Conservation (phyloP, 2,329 filamentous ascomycete genomes). For the Fusarium decemcellulare region DNA sequence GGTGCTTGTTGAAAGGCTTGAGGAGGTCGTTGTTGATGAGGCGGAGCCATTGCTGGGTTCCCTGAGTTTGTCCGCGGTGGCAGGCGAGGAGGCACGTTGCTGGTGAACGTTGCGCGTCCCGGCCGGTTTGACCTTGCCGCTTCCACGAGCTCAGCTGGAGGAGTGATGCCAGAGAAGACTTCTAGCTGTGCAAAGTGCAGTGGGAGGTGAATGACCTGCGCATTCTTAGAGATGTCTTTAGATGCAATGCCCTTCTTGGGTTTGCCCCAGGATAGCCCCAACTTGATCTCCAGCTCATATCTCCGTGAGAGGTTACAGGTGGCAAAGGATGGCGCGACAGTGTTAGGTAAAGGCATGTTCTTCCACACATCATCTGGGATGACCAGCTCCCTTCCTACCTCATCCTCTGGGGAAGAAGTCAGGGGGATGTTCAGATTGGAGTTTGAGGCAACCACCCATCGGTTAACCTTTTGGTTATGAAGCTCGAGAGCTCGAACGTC, state of each 20-base stretch:
- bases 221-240: slow-evolving; percentile 48
- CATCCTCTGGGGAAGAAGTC: slow-evolving; percentile 66
- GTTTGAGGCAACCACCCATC: slow-evolving; percentile 82
- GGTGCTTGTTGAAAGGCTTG: slow-evolving; percentile 43
- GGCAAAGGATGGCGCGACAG: slow-evolving; percentile 87
- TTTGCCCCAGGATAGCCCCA: slow-evolving; percentile 83
- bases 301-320: slow-evolving; percentile 88
- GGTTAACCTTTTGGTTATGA: slow-evolving; percentile 76
- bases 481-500: slow-evolving; percentile 84
- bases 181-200: slow-evolving; percentile 81
- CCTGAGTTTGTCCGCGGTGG: slow-evolving; percentile 52
- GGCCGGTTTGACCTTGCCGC: slow-evolving; percentile 60
- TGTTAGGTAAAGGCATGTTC: slow-evolving; percentile 80
- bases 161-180: slow-evolving; percentile 89
- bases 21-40: slow-evolving; percentile 40
- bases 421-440: slow-evolving; percentile 81
- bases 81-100: slow-evolving; percentile 51
- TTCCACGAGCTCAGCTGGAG: slow-evolving; percentile 81
- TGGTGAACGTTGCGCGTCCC: slow-evolving; percentile 54
- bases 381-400: slow-evolving; percentile 76
- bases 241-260: slow-evolving; percentile 54
- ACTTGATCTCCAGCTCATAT: slow-evolving; percentile 87
- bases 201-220: slow-evolving; percentile 85
- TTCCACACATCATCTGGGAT: slow-evolving; percentile 83
- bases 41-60: slow-evolving; percentile 19